Base-by-base conservation (phyloP, 2,329 filamentous ascomycete species). In the Microcyclosporella mali region DNA sequence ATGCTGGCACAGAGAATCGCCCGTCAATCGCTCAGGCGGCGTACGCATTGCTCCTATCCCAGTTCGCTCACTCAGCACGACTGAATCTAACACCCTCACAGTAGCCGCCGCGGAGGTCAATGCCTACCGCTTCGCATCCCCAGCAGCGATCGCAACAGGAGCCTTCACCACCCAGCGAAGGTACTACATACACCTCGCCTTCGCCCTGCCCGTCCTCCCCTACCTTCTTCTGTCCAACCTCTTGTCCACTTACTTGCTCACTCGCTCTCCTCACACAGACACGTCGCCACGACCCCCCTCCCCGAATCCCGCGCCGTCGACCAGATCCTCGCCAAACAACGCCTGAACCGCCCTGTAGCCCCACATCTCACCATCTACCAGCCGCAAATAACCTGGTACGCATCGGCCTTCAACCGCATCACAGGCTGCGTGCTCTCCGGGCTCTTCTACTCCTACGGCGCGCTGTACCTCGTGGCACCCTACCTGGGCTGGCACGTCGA, bases 361-460 rank as follows among this genome's bases (percentile, higher is more conserved):
- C 89, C 89, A 42, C 88, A 95, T 65, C 79, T 95, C 51, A 66
- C 70, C 61, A 89, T 94, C 77, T 95, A 95, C 81, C 77, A 80
- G 66, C 78, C 84, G 47, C 81, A 87, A 67, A 85, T 95, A 70
- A 92, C 87, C 57, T 95, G 82, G 83, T 82, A 86, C 67, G 75
- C 76, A 56, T 82, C 81, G 56, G 80, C 73, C 45, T 75, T 86
- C 69, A 85, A 88, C 72, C 88, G 89, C 60, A 80, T 95, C 70
- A 90, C 87, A n/a, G 89, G 87, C 59, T 70, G 75, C 61, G 67
- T 75, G 47, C 75, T 94, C 55, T 82, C 81, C 47, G 85, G 83
- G 52, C 69, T 73, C 37, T 75, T 94, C 51, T 95, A 95, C 76
- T 67, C 79, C 64, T 95, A 87, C 73, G 81, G 84, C 51, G 68